Evolutionary conservation across 495 filamentous ascomycete genomes (phyloP).

Genomic region (Haplographium delicatum): DNA sequence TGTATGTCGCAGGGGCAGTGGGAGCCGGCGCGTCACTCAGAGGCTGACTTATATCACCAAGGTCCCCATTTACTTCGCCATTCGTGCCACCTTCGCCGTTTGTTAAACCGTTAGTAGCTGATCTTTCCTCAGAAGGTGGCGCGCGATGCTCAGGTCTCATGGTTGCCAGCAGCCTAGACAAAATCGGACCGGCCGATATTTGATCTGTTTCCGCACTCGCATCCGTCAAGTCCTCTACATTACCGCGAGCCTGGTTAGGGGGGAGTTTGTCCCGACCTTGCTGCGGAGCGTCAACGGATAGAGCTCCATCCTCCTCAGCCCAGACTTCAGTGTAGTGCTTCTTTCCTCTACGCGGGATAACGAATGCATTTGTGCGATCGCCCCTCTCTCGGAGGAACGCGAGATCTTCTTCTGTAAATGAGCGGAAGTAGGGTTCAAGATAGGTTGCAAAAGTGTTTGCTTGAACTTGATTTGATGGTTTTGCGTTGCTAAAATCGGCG

Average conservation of each 20-base stretch:
- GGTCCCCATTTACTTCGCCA: constrained; percentile 45
- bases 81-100: constrained; percentile 50
- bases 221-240: constrained; percentile 79
- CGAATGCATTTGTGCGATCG: constrained; percentile 74
- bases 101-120: constrained; percentile 47
- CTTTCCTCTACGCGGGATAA: constrained; percentile 81
- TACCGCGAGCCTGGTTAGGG: constrained; percentile 78
- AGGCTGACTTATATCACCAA: constrained; percentile 32
- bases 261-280: constrained; percentile 58
- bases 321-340: constrained; percentile 83
- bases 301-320: constrained; percentile 84
- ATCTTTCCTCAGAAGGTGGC: constrained; percentile 51
- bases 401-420: constrained; percentile 89
- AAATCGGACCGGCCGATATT: constrained; percentile 79
- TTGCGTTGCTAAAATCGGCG: constrained; percentile 90
- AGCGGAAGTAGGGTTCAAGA: constrained; percentile 85
- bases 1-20: constrained; percentile 65
- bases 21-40: constrained; percentile 33
- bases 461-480: constrained; percentile 88
- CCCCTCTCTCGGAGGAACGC: constrained; percentile 88
- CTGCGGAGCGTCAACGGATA: constrained; percentile 57
- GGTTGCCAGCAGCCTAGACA: constrained; percentile 75
- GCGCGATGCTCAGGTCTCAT: constrained; percentile 77
- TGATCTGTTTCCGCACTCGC: constrained; percentile 81
- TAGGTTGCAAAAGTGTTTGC: constrained; percentile 84